Evolutionary conservation across 202 grass and related monocot species (phyloP), one percentile per base, ranked within the genome.

Genomic region (Setaria viridis): DNA sequence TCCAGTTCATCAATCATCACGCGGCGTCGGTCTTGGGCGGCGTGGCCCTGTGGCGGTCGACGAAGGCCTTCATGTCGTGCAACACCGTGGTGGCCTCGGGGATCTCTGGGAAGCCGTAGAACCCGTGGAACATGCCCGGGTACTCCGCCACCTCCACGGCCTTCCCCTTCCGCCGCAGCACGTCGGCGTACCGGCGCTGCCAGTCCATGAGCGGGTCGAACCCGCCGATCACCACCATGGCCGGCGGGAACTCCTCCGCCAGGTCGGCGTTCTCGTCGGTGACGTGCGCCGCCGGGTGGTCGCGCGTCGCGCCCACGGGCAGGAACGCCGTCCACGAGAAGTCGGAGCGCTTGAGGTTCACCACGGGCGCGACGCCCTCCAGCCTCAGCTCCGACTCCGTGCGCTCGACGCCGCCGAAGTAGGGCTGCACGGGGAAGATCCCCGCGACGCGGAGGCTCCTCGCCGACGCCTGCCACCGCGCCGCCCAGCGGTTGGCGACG

Each of bases 321-420:
- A 92, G 58, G 87, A 86, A 92, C 69, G 86, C 42, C 37, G 62
- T 67, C 86, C 90, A 88, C 19, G 82, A 84, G 86, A 86, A 91
- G 57, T 88, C 81, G 4, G 50, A 66, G n/a, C 43, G 78, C 35
- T 37, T 13, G 53, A 85, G 60, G 48, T 65, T 82, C 35, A 84
- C 77, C n/a, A 91, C 35, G 17, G 85, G 77, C 46, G 71, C 70
- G 3, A 49, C 76, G 30, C 54, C 77, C 54, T 69, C 66, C 30
- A 86, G 77, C 56, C 14, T 14, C 30, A 72, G 64, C 84, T 80
- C 85, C 62, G 85, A 67, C 46, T 37, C 69, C 25, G 70, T 81
- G 10, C 69, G 45, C 77, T 74, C 85, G 62, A 47, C 77, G 58
- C 87, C 82, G 37, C 89, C 81, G 51, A 87, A 88, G 77, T 69